Percentiles rank a stretch among this genome's conserved stretches.
These are phyloP conservation scores for Xerocomellus chrysenteron DNA, from an alignment of 768 basidiomycete species.

Conservation along the genomic window DNA sequence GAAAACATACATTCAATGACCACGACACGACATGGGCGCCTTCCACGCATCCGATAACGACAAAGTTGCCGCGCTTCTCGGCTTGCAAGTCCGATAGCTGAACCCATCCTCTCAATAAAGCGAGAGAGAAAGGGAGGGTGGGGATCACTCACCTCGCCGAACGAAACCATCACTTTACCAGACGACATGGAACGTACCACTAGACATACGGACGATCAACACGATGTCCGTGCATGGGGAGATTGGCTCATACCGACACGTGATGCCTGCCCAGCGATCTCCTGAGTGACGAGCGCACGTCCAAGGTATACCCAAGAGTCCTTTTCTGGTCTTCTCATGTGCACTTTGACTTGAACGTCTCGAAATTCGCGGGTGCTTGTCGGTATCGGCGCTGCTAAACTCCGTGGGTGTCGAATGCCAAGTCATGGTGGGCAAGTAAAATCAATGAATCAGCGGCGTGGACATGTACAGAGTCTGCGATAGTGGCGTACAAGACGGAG, in stretches of 20 bases:
- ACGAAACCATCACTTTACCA: slow-evolving; percentile 66
- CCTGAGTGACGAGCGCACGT: slow-evolving; percentile 73
- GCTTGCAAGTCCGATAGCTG: slow-evolving; percentile 74
- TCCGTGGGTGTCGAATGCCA: neutral
- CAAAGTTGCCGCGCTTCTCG: slow-evolving; percentile 85
- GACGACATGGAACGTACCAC: slow-evolving; percentile 51
- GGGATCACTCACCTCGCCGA: slow-evolving; percentile 57
- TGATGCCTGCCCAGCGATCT: slow-evolving; percentile 71
- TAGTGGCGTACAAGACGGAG: slow-evolving; percentile 22
- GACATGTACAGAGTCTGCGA: neutral
- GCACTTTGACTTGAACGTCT: slow-evolving; percentile 82
- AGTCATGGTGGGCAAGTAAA: neutral
- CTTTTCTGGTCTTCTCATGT: slow-evolving; percentile 73
- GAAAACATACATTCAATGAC: slow-evolving; percentile 69
- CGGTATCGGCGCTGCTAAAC: slow-evolving; percentile 25
- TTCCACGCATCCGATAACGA: slow-evolving; percentile 79
- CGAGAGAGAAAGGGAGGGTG: neutral
- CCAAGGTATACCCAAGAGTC: slow-evolving; percentile 84
- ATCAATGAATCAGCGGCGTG: slow-evolving; percentile 10
- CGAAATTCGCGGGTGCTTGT: slow-evolving; percentile 55
- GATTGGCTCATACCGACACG: slow-evolving; percentile 63
- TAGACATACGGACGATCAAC: slow-evolving; percentile 11
- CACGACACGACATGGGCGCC: slow-evolving; percentile 74
- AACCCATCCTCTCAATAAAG: neutral
- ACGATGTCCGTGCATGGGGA: neutral